phyloP scores from a whole-genome alignment of 2,329 filamentous ascomycete species.

The Epichloe aotearoae region DNA sequence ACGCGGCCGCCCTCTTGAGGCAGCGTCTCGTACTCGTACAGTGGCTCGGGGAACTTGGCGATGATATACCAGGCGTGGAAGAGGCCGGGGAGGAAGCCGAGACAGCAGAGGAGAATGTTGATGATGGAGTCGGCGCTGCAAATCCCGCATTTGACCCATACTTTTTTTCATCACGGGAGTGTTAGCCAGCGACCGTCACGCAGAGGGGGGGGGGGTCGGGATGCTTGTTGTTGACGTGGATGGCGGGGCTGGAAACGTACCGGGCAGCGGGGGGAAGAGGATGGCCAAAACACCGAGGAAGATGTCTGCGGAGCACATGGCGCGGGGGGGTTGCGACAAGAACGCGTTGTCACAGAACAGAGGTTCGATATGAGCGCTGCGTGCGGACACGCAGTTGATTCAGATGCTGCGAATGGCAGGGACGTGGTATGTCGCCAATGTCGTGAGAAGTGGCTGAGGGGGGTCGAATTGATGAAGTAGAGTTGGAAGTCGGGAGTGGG shows the following conservation, averaged over 20 bases:
- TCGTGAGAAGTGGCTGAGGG: too few relatives aligned
- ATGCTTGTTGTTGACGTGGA: not conserved
- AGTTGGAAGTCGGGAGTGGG: too few relatives aligned
- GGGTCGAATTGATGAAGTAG: too few relatives aligned
- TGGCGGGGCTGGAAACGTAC: constrained; percentile 21
- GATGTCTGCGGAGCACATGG: constrained; percentile 46
- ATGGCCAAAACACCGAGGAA: constrained; percentile 36
- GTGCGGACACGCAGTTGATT: too few relatives aligned
- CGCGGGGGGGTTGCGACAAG: not conserved
- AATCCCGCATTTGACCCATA: constrained; percentile 93
- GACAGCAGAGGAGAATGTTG: constrained; percentile 79
- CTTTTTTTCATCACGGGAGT: constrained; percentile 26
- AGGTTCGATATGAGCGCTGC: too few relatives aligned
- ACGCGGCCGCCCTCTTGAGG: constrained; percentile 47
- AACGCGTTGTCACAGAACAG: not conserved
- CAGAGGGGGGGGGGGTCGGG: too few relatives aligned
- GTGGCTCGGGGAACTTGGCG: constrained; percentile 66
- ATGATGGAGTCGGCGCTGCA: constrained; percentile 88
- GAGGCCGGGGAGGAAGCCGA: constrained; percentile 73
- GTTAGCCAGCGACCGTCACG: not conserved
- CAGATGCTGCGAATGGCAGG: too few relatives aligned
- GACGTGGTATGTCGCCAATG: too few relatives aligned
- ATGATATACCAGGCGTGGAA: constrained; percentile 98
- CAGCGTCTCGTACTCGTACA: constrained; percentile 55
- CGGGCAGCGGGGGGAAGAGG: constrained; percentile 29